Evolutionary conservation across 1,284 basidiomycete species (phyloP), one percentile per base, ranked within the genome.

Genomic region (Kalmanozyma brasiliensis): DNA sequence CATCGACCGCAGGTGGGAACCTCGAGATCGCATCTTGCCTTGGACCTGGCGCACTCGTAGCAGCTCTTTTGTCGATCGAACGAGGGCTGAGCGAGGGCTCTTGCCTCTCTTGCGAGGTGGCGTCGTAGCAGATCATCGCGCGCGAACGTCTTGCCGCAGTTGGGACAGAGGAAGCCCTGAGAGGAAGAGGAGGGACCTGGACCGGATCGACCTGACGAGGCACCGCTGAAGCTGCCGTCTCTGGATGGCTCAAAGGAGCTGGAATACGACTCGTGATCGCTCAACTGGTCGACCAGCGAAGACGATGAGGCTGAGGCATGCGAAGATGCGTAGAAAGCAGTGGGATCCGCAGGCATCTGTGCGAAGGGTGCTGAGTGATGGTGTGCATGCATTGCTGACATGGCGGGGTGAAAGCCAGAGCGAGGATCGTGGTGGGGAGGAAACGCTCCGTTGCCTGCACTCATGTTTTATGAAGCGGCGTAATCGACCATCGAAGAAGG

Each of bases 1-100:
- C 76, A 78, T 49, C 76, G 64, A 16, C 76, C 75, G 42, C 76
- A 78, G 1, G 73, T 52, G 8, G 76, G 76, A 1, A 78, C 74
- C 24, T 78, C 76, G 40, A 78, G 65, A 46, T 78, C 76, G 49
- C 76, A 78, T 26, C 76, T 53, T 20, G 76, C 76, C 52, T 78
- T 78, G 48, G 68, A 73, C 9, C 68, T 42, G 4, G 74, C 73
- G 48, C 76, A 78, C 40, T 76, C 74, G 40, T 71, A 70, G 47
- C 76, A 78, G 48, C 65, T 70, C 65, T 78, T 78, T 33, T 78
- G 76, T 17, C 76, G 59, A 42, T 77, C 74, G 24, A 75, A 64
- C 1, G 64, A 62, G 4, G 76, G 76, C 32, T 77, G 74, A 23
- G 74, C 67, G 7, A 63, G 49, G 1, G 76, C 73, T 35, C 76